Base-by-base conservation (phyloP, 2,329 filamentous ascomycete genomes). In the Epichloe festucae region DNA sequence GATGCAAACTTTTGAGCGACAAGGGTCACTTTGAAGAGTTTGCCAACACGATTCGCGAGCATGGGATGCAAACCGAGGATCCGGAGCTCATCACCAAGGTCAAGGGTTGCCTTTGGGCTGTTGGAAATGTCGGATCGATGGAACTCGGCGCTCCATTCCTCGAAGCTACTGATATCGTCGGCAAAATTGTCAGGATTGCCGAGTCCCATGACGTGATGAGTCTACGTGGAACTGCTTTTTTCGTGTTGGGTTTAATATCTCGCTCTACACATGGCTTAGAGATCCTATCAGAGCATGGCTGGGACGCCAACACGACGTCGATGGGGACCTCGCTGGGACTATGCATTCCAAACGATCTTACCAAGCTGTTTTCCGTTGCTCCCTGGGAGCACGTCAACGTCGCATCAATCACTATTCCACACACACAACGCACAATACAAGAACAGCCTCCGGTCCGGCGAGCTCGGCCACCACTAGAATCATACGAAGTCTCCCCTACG, bases 11-110 rank as follows among this genome's bases (percentile, higher is more conserved):
- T 0, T 75, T 98, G 5, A 82, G 86, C 59, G 85, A 95, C 58
- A 98, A 96, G 60, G 93, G 93, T 0, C 93, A 98, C 62, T 98
- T 98, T 68, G 84, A 89, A 56, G 91, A 97, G 61, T 98, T 98
- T 62, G 86, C 84, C 0, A 76, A 81, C 45, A 96, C 88, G 0
- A 95, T 98, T 57, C 83, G 85, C 47, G 89, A 97, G 56, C 85
- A 89, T 59, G 87, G 85, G 38, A 84, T 90, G 73, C 85, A 93
- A 59, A 83, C 84, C 42, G 85, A 94, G 57, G 93, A 98, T 60
- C 65, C 78, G 0, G 93, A 98, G 66, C 78, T 85, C 23, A 82
- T 97, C 44, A 81, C 89, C 53, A 97, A 96, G 65, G 89, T 97
- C 57, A 98, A 98, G 67, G 93, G 90, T 7, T 96, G 89, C 64